Conservation (phyloP, 495 filamentous ascomycete genomes). For the Penicillium cataractarum region DNA sequence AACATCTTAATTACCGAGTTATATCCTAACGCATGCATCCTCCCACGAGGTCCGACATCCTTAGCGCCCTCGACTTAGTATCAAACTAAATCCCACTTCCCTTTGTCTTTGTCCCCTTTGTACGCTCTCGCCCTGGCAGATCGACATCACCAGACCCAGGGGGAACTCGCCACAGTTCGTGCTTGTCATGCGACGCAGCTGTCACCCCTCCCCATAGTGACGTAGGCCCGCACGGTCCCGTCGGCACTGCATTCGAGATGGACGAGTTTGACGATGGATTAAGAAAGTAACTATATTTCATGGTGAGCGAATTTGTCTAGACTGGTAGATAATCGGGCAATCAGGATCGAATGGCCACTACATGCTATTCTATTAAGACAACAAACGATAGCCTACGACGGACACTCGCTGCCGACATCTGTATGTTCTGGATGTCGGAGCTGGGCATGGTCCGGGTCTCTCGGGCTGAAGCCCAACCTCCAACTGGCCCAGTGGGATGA, state of each 20-base stretch:
- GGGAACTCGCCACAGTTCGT: slow-evolving; percentile 18
- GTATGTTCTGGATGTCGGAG: background rate
- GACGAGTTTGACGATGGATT: background rate
- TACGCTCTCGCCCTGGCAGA: slow-evolving; percentile 8
- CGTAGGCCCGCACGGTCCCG: slow-evolving; percentile 7
- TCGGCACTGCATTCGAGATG: background rate
- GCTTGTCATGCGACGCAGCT: slow-evolving; percentile 25
- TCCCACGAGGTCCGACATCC: background rate
- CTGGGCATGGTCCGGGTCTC: background rate
- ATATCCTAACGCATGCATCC: slow-evolving; percentile 1
- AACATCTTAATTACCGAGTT: background rate
- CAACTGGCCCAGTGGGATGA: background rate
- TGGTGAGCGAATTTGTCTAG: background rate
- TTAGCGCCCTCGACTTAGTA: background rate
- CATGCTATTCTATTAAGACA: background rate
- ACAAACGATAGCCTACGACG: background rate
- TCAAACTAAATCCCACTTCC: background rate
- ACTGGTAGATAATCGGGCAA: background rate
- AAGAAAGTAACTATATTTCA: background rate
- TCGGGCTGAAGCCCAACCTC: background rate
- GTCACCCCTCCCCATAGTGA: slow-evolving; percentile 18
- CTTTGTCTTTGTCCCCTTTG: too few relatives aligned
- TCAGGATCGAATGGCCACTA: background rate
- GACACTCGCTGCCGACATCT: background rate
- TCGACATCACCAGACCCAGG: slow-evolving; percentile 30